Conservation (phyloP, 1,284 basidiomycete genomes). For the Naganishia sp. region DNA sequence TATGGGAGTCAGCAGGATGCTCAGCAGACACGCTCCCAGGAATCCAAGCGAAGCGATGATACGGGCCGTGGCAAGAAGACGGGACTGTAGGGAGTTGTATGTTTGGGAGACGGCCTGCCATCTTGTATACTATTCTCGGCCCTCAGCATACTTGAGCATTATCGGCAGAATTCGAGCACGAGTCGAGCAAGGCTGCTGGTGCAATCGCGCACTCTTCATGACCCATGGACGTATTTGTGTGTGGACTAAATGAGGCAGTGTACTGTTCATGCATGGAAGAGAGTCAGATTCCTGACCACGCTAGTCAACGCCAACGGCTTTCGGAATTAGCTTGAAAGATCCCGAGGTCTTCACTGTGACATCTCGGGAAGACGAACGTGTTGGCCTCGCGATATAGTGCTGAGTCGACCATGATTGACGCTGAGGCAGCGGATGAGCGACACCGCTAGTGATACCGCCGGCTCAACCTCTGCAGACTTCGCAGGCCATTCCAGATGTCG, state of each 20-base stretch:
- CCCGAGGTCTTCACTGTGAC: too few species aligned
- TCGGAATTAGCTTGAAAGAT: too few species aligned
- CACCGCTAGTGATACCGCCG: neutral
- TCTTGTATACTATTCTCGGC: conserved; percentile 10
- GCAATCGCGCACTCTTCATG: neutral
- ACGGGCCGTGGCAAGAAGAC: conserved; percentile 5
- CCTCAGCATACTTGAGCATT: neutral
- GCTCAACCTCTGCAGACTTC: neutral
- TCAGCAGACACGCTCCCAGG: neutral
- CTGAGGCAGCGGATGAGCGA: too few species aligned
- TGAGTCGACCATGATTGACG: too few species aligned
- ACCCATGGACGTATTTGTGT: too few species aligned
- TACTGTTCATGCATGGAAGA: too few species aligned
- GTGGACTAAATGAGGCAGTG: too few species aligned
- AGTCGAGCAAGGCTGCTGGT: neutral
- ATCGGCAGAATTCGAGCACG: neutral
- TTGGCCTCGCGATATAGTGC: too few species aligned
- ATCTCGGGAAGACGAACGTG: too few species aligned
- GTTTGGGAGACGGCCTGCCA: neutral
- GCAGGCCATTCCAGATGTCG: neutral
- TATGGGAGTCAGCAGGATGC: conserved; percentile 32
- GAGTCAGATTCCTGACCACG: too few species aligned
- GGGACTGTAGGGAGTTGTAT: conserved; percentile 5
- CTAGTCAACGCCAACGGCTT: too few species aligned
- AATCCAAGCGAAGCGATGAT: conserved; percentile 7